Evolutionary conservation across 2,329 filamentous ascomycete genomes (phyloP), one percentile per base, ranked within the genome.

Genomic region (Botrytis elliptica): DNA sequence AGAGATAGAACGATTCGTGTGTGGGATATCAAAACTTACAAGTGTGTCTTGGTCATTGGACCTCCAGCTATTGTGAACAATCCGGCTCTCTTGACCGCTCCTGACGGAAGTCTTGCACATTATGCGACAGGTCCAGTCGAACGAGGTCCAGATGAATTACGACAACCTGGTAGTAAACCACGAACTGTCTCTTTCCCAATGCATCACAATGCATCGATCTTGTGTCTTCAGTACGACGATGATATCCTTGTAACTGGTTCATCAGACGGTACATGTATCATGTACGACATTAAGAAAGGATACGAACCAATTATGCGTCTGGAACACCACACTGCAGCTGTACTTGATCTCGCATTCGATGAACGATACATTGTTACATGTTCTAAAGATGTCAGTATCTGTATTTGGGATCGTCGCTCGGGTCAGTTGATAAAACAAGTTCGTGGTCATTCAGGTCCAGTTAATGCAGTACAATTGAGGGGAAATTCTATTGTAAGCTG

Each of bases 391-490:
- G 90, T 92, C 59, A 95, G 89, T 76, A 97, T 99, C 81, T 97
- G 95, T 80, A 91, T 99, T 38, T 98, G 95, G 95, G 93, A 97
- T 80, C 93, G 96, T 64, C 84, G 88, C 72, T 96, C 93, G 0
- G 93, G 94, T 52, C 84, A 85, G 16, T 86, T 97, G 65, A 83
- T 97, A 66, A 93, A 93, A 79, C 92, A 93, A 79, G 88, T 99
- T 67, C 88, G 89, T 52, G 96, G 95, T 12, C 96, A 99, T 82
- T 87, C 90, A 3, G 96, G 96, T 0, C 96, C 96, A 1, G 96
- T 99, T 77, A 99, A 99, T 81, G 95, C 96, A 1, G 94, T 99
- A 8, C 95, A 98, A 84, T 89, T 99, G 82, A 92, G 95, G 71
- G 95, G 94, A 75, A 95, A 97, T 83, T 91, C 94, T 10, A 91